Evolutionary conservation across 352 stramenopile species (phyloP).

Genomic region (Globisporangium orthogonon): DNA sequence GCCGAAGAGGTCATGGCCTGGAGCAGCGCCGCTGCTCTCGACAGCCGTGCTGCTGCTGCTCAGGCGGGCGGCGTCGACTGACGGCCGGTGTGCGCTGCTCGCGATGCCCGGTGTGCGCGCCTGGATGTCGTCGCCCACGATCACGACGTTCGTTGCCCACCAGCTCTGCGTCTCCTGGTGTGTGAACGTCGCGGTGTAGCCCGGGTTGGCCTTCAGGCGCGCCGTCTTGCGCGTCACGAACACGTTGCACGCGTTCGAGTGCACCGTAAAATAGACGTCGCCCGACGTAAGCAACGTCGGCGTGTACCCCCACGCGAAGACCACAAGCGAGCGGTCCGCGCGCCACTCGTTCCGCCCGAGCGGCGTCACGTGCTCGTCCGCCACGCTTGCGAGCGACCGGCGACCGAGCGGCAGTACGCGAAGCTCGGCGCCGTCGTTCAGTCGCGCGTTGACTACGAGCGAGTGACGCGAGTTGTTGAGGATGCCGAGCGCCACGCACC

Average conservation of each 20-base stretch:
- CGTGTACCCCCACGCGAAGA: constrained; percentile 85
- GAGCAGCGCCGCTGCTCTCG: neutral
- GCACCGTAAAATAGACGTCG: constrained; percentile 78
- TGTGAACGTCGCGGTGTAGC: constrained; percentile 80
- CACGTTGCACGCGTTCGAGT: constrained; percentile 80
- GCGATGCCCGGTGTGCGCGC: constrained; percentile 19
- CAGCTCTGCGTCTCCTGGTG: constrained; percentile 74
- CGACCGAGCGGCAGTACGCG: constrained; percentile 55
- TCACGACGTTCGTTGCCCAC: constrained; percentile 78
- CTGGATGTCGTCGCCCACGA: constrained; percentile 76
- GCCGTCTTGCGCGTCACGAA: constrained; percentile 77
- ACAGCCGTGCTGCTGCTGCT: neutral
- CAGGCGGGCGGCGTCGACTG: neutral
- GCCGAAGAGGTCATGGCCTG: constrained; percentile 12
- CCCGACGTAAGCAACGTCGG: constrained; percentile 76
- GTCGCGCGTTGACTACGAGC: constrained; percentile 53
- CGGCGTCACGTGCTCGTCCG: constrained; percentile 13
- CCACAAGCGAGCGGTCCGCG: constrained; percentile 55
- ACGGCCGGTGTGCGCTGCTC: neutral
- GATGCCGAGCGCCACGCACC: constrained; percentile 65
- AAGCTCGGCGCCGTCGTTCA: constrained; percentile 75
- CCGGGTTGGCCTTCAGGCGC: constrained; percentile 63
- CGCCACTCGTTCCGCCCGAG: constrained; percentile 37
- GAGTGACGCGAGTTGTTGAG: constrained; percentile 78
- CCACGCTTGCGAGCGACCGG: constrained; percentile 41